phyloP scores from a whole-genome alignment of 2,329 filamentous ascomycete genomes.

The Xylariaceae sp. region DNA sequence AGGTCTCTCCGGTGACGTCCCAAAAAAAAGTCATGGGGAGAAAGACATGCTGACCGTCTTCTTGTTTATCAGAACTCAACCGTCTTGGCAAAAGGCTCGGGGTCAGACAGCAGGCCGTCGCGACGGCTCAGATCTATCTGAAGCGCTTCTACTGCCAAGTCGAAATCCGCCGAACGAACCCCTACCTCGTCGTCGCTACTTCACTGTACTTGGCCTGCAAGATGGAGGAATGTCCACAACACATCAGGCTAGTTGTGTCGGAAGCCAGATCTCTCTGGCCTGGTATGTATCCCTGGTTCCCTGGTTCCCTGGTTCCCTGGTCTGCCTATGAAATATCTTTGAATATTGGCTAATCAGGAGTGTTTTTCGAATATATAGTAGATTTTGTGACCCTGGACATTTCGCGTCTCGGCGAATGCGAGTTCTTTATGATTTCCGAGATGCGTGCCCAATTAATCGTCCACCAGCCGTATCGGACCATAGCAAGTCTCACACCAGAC shows the following conservation, averaged over 20 bases:
- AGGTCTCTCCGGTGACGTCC: slow-evolving; percentile 26
- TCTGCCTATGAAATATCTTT: not conserved
- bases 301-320: not conserved
- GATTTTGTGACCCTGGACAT: slow-evolving; percentile 72
- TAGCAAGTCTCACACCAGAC: slow-evolving; percentile 64
- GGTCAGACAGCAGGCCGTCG: slow-evolving; percentile 84
- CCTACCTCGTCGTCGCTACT: slow-evolving; percentile 87
- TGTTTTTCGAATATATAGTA: slow-evolving; percentile 21
- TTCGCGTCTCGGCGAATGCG: slow-evolving; percentile 83
- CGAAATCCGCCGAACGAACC: slow-evolving; percentile 87
- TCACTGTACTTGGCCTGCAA: slow-evolving; percentile 94
- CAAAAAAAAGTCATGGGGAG: not conserved
- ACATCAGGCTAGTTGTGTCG: slow-evolving; percentile 83
- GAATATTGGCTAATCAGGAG: slow-evolving; percentile 12
- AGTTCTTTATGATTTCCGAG: slow-evolving; percentile 87
- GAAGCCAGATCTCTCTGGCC: slow-evolving; percentile 85
- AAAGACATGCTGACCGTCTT: slow-evolving; percentile 9
- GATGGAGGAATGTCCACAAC: slow-evolving; percentile 95
- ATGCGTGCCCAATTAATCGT: slow-evolving; percentile 86
- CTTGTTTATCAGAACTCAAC: slow-evolving; percentile 56
- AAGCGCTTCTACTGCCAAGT: slow-evolving; percentile 90
- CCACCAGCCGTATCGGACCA: slow-evolving; percentile 82
- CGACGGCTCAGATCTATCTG: slow-evolving; percentile 90
- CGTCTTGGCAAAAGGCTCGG: slow-evolving; percentile 79
- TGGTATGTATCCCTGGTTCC: slow-evolving; percentile 37